Conservation (phyloP, 2,329 filamentous ascomycete genomes). For the Iodosphaeria phyllophila region DNA sequence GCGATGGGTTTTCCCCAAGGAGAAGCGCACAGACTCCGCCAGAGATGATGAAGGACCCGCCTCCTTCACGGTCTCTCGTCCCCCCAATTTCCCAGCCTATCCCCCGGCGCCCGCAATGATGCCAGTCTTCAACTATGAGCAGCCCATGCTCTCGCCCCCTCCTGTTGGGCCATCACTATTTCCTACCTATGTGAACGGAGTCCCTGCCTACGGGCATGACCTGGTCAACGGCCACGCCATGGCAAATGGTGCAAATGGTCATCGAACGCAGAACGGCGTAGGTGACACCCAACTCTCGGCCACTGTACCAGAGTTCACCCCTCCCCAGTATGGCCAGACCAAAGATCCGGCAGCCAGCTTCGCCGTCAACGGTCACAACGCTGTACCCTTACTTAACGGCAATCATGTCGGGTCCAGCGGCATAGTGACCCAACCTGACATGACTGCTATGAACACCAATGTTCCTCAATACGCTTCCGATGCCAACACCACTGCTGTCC, state of each 20-base stretch:
- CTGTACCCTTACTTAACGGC: too few species aligned
- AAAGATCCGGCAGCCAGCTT: too few species aligned
- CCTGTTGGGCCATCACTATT: slow-evolving; percentile 12
- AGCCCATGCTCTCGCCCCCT: slow-evolving; percentile 12
- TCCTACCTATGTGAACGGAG: slow-evolving; percentile 14
- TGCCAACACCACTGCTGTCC: too few species aligned
- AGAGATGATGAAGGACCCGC: slow-evolving; percentile 48
- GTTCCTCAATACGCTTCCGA: too few species aligned
- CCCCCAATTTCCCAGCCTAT: slow-evolving; percentile 9
- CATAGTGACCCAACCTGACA: too few species aligned
- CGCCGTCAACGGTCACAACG: too few species aligned
- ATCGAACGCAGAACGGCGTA: slow-evolving; percentile 5
- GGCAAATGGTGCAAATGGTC: slow-evolving; percentile 10
- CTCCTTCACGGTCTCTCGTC: slow-evolving; percentile 17
- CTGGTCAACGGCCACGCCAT: slow-evolving; percentile 14
- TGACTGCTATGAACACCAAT: too few species aligned
- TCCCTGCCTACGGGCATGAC: slow-evolving; percentile 7
- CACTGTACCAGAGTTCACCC: slow-evolving; percentile 43
- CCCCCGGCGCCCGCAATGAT: slow-evolving; percentile 7
- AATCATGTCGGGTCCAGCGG: too few species aligned
- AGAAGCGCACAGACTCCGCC: slow-evolving; percentile 53
- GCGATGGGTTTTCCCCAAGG: slow-evolving; percentile 55
- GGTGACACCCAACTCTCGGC: slow-evolving; percentile 37
- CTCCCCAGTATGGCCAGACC: too few species aligned
- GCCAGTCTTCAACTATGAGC: slow-evolving; percentile 9